A percentile compares a stretch with the other conserved stretches of the same genome.
These are phyloP conservation scores for Trichosporon asahii DNA, from an alignment of 1,284 basidiomycete species.

Conservation along the genomic window DNA sequence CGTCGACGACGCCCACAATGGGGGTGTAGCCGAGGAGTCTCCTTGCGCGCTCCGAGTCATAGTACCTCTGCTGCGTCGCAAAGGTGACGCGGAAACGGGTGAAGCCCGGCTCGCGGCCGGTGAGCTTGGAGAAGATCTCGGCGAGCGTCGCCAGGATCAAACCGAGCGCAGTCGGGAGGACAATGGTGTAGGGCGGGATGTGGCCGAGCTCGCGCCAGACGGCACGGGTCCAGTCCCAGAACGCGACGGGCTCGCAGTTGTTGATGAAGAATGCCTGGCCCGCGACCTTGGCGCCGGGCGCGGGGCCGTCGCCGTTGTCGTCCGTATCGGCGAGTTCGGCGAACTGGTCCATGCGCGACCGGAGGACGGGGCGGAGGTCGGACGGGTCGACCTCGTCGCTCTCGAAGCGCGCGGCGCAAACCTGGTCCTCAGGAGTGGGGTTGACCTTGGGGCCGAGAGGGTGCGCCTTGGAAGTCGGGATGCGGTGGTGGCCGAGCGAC, in stretches of 20 bases:
- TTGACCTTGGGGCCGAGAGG: conserved; percentile 74
- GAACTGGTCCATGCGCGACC: conserved; percentile 59
- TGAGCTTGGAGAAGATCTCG: conserved; percentile 71
- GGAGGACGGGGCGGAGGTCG: conserved; percentile 60
- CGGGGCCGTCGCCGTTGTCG: conserved; percentile 27
- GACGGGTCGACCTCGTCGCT: conserved; percentile 49
- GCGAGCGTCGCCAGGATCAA: conserved; percentile 67
- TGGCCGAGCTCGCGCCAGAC: conserved; percentile 79
- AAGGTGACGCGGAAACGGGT: conserved; percentile 82
- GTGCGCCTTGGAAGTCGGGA: conserved; percentile 73
- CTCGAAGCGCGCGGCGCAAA: conserved; percentile 63
- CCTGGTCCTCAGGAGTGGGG: conserved; percentile 57
- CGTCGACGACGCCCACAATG: conserved; percentile 82
- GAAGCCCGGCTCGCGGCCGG: conserved; percentile 79
- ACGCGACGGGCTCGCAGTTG: conserved; percentile 91
- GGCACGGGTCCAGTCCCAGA: conserved; percentile 88
- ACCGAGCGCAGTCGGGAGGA: conserved; percentile 66
- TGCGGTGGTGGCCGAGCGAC: conserved; percentile 61
- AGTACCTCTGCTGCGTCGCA: conserved; percentile 66
- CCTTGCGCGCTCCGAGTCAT: conserved; percentile 94
- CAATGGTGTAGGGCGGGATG: conserved; percentile 57
- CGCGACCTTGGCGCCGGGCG: conserved; percentile 59
- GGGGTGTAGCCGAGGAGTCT: conserved; percentile 91
- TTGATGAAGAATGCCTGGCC: conserved; percentile 97
- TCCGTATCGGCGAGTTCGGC: conserved; percentile 50